Conservation (phyloP, 202 grass and related monocot genomes). For the Panicum hallii region DNA sequence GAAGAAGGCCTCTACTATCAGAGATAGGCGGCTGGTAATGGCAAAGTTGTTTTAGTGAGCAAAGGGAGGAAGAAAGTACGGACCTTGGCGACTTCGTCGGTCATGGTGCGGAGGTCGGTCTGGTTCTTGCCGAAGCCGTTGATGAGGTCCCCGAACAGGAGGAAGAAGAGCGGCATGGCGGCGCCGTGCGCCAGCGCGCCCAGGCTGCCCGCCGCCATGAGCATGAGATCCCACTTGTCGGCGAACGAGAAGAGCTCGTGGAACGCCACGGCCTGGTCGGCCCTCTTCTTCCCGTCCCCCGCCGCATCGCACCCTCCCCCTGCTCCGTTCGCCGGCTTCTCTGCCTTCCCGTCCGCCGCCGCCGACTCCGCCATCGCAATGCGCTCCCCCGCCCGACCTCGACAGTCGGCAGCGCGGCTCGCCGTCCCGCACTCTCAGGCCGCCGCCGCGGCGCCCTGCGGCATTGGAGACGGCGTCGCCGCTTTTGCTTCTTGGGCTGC, state of each 20-base stretch:
- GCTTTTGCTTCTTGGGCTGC: conserved; percentile 39
- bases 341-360: conserved; percentile 52
- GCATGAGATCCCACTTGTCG: conserved; percentile 77
- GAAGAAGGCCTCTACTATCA: neutral
- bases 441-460: conserved; percentile 29
- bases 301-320: conserved; percentile 45
- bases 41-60: neutral
- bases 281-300: conserved; percentile 79
- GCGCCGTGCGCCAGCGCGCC: conserved; percentile 92
- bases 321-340: conserved; percentile 45
- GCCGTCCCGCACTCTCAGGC: conserved; percentile 40
- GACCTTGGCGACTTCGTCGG: conserved; percentile 99
- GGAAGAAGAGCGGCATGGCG: conserved; percentile 98
- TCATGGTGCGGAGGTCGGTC: conserved; percentile 90
- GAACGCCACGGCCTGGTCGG: conserved; percentile 81
- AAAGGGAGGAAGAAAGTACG: neutral
- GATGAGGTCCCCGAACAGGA: conserved; percentile 96
- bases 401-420: neutral
- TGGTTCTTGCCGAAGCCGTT: conserved; percentile 99
- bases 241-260: conserved; percentile 91
- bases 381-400: neutral
- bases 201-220: conserved; percentile 79
- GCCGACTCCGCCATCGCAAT: conserved; percentile 54
- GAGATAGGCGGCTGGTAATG: neutral
- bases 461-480: conserved; percentile 38